Evolutionary conservation across 2,329 filamentous ascomycete genomes (phyloP), one percentile per base, ranked within the genome.

Genomic region (Fusarium sacchari): DNA sequence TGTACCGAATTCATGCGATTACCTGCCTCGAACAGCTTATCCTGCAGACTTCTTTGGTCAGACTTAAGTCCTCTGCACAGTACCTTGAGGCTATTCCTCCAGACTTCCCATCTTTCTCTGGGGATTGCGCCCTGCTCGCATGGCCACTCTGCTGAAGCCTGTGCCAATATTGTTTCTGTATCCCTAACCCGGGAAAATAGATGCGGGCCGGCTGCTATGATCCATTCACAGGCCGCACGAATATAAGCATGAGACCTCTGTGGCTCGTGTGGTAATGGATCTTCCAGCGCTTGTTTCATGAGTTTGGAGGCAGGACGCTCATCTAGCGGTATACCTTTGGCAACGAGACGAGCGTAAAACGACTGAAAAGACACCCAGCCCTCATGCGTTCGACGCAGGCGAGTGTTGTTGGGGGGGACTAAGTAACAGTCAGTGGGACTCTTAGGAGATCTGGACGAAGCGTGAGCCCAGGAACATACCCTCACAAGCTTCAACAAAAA

Each of bases 301-400:
- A 78, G 72, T 78, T 78, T 79, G 60, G 81, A 66, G 58, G 73
- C 80, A 46, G 80, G 74, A 57, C 79, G 79, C 46, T 69, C 69
- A 72, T 78, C 80, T 17, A 55, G 20, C 30, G 70, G 63, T 24
- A 77, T 67, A 13, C 49, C 39, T n/a, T 67, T 55, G 65, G 75
- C 77, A 60, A 73, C 24, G 40, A 81, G 66, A 53, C 77, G 80
- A 30, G 81, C 81, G 53, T 76, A 74, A 49, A 82, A 81, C 17
- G 80, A 80, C 74, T 82, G 80, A 71, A 82, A 69, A 15, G 78
- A 79, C 37, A 79, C 67, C 80, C 80, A 82, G 56, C 34, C 34
- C 17, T 28, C 14, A n/a, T 13, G 6, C 34, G 50, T 78, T 64
- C 7, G 67, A 32, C 20, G 20, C 36, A 43, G 22, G 14, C 17